These are phyloP conservation scores for Ogataea sp. DNA, from an alignment of 805 yeast species.

Conservation along the genomic window DNA sequence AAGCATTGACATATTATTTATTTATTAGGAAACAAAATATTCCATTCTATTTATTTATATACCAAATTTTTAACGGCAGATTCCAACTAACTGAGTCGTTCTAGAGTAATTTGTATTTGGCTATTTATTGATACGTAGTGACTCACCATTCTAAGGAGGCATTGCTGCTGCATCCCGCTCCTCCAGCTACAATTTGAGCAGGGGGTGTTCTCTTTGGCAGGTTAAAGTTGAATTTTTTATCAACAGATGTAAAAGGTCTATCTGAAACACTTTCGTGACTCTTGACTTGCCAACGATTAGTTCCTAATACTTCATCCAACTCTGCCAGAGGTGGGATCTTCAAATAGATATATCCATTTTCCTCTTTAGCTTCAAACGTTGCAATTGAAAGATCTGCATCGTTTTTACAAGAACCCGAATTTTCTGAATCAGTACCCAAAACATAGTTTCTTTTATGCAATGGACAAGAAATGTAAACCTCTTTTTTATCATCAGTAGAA, in stretches of 20 bases:
- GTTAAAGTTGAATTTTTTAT: conserved; percentile 15
- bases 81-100: too few relatives aligned
- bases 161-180: conserved; percentile 6
- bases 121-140: too few relatives aligned
- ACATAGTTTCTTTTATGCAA: conserved; percentile 27
- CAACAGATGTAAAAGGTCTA: conserved; percentile 11
- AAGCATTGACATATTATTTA: too few relatives aligned
- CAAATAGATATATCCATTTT: conserved; percentile 20
- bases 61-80: too few relatives aligned
- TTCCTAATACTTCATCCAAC: conserved; percentile 26
- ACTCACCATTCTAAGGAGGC: conserved; percentile 14
- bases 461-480: conserved; percentile 28
- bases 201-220: conserved; percentile 13
- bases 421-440: conserved; percentile 14
- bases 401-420: conserved; percentile 24
- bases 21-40: too few relatives aligned
- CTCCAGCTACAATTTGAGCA: conserved; percentile 5
- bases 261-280: conserved; percentile 13
- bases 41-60: too few relatives aligned
- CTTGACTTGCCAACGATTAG: conserved; percentile 26
- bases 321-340: conserved; percentile 25
- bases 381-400: conserved; percentile 25
- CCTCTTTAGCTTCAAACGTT: conserved; percentile 26
- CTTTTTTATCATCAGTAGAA: conserved; percentile 22
- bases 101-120: too few relatives aligned